These are phyloP conservation scores for Lentinula edodes DNA, from an alignment of 768 basidiomycete species.

Conservation along the genomic window DNA sequence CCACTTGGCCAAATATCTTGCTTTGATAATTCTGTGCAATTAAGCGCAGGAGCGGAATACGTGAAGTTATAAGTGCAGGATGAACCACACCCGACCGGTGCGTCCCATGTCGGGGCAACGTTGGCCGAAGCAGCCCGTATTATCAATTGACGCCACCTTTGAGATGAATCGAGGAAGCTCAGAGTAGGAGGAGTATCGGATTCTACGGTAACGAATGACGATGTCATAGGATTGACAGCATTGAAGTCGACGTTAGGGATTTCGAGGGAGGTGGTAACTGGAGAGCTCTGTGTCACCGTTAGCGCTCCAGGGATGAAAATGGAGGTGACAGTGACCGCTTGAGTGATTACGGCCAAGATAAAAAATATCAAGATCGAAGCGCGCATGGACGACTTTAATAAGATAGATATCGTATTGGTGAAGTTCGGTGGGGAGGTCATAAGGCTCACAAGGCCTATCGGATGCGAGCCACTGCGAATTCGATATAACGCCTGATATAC, in stretches of 20 bases:
- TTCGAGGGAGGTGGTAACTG: background rate
- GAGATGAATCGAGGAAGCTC: background rate
- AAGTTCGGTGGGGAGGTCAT: slow-evolving; percentile 1
- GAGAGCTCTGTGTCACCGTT: background rate
- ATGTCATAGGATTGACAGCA: background rate
- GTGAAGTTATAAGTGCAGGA: background rate
- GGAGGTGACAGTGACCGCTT: background rate
- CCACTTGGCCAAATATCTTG: background rate
- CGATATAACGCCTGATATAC: background rate
- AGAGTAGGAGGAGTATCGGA: background rate
- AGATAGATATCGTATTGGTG: background rate
- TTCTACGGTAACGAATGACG: background rate
- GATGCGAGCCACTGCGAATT: background rate
- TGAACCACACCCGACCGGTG: background rate
- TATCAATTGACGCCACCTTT: background rate
- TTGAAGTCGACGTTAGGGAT: background rate
- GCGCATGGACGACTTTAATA: background rate
- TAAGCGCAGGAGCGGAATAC: background rate
- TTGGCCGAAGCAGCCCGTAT: background rate
- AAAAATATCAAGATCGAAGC: background rate
- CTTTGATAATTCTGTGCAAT: background rate
- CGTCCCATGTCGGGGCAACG: background rate
- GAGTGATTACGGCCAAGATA: background rate
- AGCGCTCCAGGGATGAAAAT: background rate
- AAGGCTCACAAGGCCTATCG: background rate